These are phyloP conservation scores for Karstenula rhodostoma DNA, from an alignment of 2,329 filamentous ascomycete species.

Conservation along the genomic window DNA sequence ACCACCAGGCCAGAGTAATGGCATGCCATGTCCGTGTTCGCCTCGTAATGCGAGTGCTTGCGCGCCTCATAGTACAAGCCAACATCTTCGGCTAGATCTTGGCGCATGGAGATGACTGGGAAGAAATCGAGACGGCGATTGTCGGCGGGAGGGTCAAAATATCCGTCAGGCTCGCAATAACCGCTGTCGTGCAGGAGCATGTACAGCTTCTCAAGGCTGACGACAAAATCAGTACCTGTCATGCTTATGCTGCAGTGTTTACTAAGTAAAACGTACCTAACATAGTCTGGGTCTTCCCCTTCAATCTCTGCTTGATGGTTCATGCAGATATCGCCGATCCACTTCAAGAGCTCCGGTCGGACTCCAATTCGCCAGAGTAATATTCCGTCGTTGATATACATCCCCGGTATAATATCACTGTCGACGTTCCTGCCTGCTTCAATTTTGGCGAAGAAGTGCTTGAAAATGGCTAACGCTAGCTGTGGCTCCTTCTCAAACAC, in stretches of 20 bases:
- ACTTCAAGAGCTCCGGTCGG: slow-evolving; percentile 42
- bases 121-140: slow-evolving; percentile 32
- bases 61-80: slow-evolving; percentile 37
- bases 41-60: slow-evolving; percentile 28
- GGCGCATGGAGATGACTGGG: slow-evolving; percentile 41
- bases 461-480: slow-evolving; percentile 47
- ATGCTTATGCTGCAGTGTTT: background rate
- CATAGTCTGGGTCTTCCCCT: slow-evolving; percentile 24
- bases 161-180: slow-evolving; percentile 39
- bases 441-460: slow-evolving; percentile 44
- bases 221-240: background rate
- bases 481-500: slow-evolving; percentile 51
- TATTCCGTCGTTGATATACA: slow-evolving; percentile 30
- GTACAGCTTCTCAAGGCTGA: slow-evolving; percentile 37
- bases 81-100: slow-evolving; percentile 20
- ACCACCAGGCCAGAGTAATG: slow-evolving; percentile 35
- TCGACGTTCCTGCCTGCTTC: slow-evolving; percentile 26
- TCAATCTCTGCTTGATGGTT: slow-evolving; percentile 29
- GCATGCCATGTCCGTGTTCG: slow-evolving; percentile 35
- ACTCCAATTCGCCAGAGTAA: slow-evolving; percentile 44
- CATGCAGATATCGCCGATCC: slow-evolving; percentile 30
- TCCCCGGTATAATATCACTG: slow-evolving; percentile 25
- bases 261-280: slow-evolving; percentile 21
- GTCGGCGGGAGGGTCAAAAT: slow-evolving; percentile 16
- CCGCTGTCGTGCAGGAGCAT: slow-evolving; percentile 27